phyloP scores from a whole-genome alignment of 1,284 basidiomycete species.

The Ceratobasidium sp. region DNA sequence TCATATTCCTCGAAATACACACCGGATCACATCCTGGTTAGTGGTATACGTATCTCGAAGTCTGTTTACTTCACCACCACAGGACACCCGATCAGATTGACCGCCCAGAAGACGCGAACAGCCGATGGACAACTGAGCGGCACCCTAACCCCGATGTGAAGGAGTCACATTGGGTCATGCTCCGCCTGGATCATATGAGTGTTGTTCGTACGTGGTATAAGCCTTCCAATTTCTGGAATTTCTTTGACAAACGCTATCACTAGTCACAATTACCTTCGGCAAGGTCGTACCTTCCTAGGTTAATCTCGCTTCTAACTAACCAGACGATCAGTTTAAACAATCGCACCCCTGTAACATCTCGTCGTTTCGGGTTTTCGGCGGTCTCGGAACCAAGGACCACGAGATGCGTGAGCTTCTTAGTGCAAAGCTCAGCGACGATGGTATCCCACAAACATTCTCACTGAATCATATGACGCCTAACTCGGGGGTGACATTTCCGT shows the following conservation, averaged over 20 bases:
- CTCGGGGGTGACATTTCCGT: conserved; percentile 68
- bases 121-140: conserved; percentile 47
- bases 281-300: conserved; percentile 63
- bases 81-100: not conserved
- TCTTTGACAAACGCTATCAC: not conserved
- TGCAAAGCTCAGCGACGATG: conserved; percentile 71
- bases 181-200: conserved; percentile 43
- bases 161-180: conserved; percentile 46
- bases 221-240: not conserved
- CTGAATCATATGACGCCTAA: conserved; percentile 64
- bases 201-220: conserved; percentile 43
- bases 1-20: conserved; percentile 45
- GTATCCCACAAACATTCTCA: conserved; percentile 69
- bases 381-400: conserved; percentile 39
- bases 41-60: not conserved
- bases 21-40: conserved; percentile 46
- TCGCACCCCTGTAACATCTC: conserved; percentile 85
- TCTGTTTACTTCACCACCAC: not conserved
- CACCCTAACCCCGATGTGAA: conserved; percentile 19
- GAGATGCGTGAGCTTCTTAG: conserved; percentile 57
- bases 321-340: conserved; percentile 51
- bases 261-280: conserved; percentile 79
- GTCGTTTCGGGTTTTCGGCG: conserved; percentile 74
- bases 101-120: conserved; percentile 43
- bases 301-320: not conserved